Conservation (phyloP, 2,329 filamentous ascomycete genomes). For the Nothomitra cinnamomea region DNA sequence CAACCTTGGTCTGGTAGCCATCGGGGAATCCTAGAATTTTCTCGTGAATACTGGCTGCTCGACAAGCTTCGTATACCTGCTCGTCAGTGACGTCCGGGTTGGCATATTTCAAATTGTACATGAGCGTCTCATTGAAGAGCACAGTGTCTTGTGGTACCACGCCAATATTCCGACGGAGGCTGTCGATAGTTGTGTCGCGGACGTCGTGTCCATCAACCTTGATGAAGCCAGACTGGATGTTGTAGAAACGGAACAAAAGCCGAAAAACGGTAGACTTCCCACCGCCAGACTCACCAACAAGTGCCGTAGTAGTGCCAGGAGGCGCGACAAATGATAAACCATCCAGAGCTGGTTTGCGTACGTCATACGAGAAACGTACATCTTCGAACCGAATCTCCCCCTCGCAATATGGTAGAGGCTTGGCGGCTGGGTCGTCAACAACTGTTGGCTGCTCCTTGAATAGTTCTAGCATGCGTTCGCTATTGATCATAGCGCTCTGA, state of each 20-base stretch:
- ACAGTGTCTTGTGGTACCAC: constrained; percentile 96
- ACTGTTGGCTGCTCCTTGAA: constrained; percentile 95
- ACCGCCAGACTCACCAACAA: constrained; percentile 91
- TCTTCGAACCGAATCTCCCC: constrained; percentile 78
- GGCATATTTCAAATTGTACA: constrained; percentile 89
- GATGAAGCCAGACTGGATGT: constrained; percentile 62
- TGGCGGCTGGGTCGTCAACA: constrained; percentile 53
- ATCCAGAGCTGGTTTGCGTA: constrained; percentile 66
- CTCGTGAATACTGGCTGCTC: constrained; percentile 80
- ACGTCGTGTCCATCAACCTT: constrained; percentile 74
- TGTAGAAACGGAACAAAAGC: constrained; percentile 92
- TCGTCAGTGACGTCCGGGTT: constrained; percentile 66
- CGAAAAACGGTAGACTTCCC: constrained; percentile 96
- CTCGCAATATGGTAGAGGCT: constrained; percentile 46
- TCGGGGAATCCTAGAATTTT: constrained; percentile 82
- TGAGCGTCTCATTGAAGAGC: constrained; percentile 82
- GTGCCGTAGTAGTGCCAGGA: constrained; percentile 84
- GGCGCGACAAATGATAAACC: constrained; percentile 71
- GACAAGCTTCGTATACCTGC: constrained; percentile 66
- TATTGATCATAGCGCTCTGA: constrained; percentile 93
- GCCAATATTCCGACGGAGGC: constrained; percentile 77
- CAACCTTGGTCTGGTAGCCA: constrained; percentile 76
- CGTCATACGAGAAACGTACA: constrained; percentile 81
- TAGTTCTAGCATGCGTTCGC: constrained; percentile 82
- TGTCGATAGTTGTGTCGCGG: constrained; percentile 77